phyloP scores from a whole-genome alignment of 345 rosid genomes.

The Abelmoschus esculentus region DNA sequence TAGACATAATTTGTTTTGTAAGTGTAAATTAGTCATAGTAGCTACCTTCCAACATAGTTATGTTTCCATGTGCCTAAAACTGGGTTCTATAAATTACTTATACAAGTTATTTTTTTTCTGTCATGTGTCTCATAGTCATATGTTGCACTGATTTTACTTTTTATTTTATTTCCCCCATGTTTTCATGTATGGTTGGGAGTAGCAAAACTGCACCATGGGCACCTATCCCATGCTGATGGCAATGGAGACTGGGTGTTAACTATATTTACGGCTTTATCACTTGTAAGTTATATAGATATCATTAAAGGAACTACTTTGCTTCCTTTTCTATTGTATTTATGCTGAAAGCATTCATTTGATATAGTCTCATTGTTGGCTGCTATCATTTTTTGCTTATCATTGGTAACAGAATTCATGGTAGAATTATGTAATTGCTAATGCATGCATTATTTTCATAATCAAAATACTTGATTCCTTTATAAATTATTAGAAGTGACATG shows the following conservation, averaged over 20 bases:
- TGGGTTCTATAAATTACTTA: background rate
- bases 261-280: slow-evolving; percentile 76
- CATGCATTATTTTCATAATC: background rate
- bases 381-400: background rate
- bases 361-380: background rate
- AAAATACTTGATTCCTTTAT: background rate
- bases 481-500: background rate
- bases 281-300: slow-evolving; percentile 43
- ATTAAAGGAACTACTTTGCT: background rate
- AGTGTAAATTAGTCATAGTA: background rate
- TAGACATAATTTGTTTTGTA: background rate
- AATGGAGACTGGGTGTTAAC: slow-evolving; percentile 98
- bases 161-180: background rate
- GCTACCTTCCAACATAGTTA: background rate
- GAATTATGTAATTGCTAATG: background rate
- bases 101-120: background rate
- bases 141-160: slow-evolving; percentile 2
- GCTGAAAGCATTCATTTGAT: background rate
- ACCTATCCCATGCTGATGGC: slow-evolving; percentile 85
- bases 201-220: slow-evolving; percentile 92
- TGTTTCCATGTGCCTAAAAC: background rate
- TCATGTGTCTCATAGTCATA: background rate
- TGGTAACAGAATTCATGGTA: background rate
- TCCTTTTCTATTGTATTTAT: background rate
- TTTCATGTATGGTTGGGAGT: slow-evolving; percentile 14